Conservation (phyloP, 148 eudicot species). For the Vaccinium corymbosum region DNA sequence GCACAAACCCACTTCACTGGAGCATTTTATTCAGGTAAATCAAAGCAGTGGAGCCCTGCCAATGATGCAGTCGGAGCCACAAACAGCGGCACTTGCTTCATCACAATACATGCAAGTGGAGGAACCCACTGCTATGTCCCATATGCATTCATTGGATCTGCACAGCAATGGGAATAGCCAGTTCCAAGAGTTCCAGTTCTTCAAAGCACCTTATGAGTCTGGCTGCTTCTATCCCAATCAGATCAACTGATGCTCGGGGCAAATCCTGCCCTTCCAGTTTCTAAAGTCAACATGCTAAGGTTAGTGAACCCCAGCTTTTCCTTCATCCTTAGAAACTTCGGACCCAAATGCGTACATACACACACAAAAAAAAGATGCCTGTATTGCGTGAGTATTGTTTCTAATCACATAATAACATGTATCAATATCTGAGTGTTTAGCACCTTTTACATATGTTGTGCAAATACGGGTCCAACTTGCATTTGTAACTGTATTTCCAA, state of each 20-base stretch:
- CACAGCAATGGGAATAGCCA: conserved; percentile 14
- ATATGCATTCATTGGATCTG: conserved; percentile 4
- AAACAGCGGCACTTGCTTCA: background rate
- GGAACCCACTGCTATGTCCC: conserved; percentile 7
- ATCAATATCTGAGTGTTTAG: background rate
- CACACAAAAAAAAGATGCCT: too few relatives aligned
- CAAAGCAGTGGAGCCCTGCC: conserved; percentile 15
- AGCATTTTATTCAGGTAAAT: conserved; percentile 29
- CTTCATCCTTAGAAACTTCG: background rate
- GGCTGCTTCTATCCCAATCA: conserved; percentile 17
- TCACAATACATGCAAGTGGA: background rate
- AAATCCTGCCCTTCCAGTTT: background rate
- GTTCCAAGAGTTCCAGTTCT: conserved; percentile 22
- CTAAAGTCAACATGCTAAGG: background rate
- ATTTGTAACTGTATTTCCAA: background rate
- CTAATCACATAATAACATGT: background rate
- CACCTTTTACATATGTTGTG: background rate
- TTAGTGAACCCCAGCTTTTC: background rate
- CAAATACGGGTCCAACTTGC: background rate
- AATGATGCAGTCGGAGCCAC: conserved; percentile 16
- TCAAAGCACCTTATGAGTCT: conserved; percentile 19
- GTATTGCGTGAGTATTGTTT: background rate
- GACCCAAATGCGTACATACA: background rate
- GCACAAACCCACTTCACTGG: conserved; percentile 30
- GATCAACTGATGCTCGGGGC: conserved; percentile 8